Evolutionary conservation across 129 eudicot genomes (phyloP), one percentile per base, ranked within the genome.

Genomic region (Sambucus nigra): DNA sequence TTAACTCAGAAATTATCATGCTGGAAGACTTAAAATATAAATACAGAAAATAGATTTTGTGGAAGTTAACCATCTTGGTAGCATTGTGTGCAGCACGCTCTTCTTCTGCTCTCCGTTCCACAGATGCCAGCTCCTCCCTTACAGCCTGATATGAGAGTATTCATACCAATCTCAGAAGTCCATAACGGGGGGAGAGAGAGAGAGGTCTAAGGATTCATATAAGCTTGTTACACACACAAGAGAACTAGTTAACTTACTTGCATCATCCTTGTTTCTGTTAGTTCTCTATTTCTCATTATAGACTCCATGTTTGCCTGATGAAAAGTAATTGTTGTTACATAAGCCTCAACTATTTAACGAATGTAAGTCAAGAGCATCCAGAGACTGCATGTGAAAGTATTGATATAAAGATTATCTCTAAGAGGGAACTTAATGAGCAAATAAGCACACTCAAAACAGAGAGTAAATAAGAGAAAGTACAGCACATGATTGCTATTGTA

Each of bases 191-290:
- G 11, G 16, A 32, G 2, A 28, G 24, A 33, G 8, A 38, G 15
- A 46, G 15, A 51, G 15, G 17, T n/a, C 12, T 7, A 9, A 20
- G 27, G 13, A 57, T n/a, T 1, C 10, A 2, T 10, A 31, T 17
- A 24, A 2, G 22, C 15, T 17, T 25, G 23, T 45, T 22, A 28
- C 15, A 29, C 4, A 20, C 10, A 42, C 20, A 5, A 57, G 21
- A 29, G 44, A 64, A 47, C 57, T 47, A 51, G 20, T 19, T 41
- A n/a, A 58, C 95, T 79, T 79, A 91, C 98, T 82, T 91, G 98
- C 94, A 86, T 91, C 98, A 91, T 91, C 69, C 98, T 73, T 53
- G 98, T 91, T 79, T 91, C 98, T 25, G 95, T 71, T 55, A 91
- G 77, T 66, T 91, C 98, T 73, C 98, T 85, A 55, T 66, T 91